Conservation (phyloP, 2,329 filamentous ascomycete species). For the Arthrobotrys entomopaga region DNA sequence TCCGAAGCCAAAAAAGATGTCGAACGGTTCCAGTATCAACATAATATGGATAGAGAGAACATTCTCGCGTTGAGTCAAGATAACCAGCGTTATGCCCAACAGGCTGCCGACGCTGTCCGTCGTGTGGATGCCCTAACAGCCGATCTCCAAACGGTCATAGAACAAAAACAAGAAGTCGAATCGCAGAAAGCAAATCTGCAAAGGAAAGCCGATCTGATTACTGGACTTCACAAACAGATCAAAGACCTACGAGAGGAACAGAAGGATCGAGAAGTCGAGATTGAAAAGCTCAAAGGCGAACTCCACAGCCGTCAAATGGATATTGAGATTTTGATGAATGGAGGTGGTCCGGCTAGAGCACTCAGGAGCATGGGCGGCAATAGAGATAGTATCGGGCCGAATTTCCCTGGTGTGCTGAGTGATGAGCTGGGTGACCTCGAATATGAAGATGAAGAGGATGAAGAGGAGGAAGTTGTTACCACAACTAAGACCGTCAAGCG, state of each 20-base stretch:
- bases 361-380: not conserved
- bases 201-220: slow-evolving; percentile 49
- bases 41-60: slow-evolving; percentile 40
- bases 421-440: slow-evolving; percentile 37
- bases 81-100: slow-evolving; percentile 46
- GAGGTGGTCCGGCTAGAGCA: slow-evolving; percentile 14
- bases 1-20: slow-evolving; percentile 43
- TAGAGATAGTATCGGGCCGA: slow-evolving; percentile 39
- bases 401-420: slow-evolving; percentile 22
- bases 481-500: slow-evolving; percentile 52
- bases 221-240: slow-evolving; percentile 51
- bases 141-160: slow-evolving; percentile 50
- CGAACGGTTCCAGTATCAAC: slow-evolving; percentile 40
- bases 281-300: slow-evolving; percentile 45
- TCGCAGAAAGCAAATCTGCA: slow-evolving; percentile 27
- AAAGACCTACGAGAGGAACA: slow-evolving; percentile 46
- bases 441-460: slow-evolving; percentile 38
- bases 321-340: slow-evolving; percentile 43
- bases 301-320: slow-evolving; percentile 45
- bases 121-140: slow-evolving; percentile 48
- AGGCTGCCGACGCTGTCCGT: slow-evolving; percentile 43
- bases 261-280: slow-evolving; percentile 46
- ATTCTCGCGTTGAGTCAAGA: slow-evolving; percentile 39
- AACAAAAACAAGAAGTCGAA: slow-evolving; percentile 47
- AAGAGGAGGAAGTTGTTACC: slow-evolving; percentile 48